Conservation (phyloP, 1,284 basidiomycete species). For the Cutaneotrichosporon sp. region DNA sequence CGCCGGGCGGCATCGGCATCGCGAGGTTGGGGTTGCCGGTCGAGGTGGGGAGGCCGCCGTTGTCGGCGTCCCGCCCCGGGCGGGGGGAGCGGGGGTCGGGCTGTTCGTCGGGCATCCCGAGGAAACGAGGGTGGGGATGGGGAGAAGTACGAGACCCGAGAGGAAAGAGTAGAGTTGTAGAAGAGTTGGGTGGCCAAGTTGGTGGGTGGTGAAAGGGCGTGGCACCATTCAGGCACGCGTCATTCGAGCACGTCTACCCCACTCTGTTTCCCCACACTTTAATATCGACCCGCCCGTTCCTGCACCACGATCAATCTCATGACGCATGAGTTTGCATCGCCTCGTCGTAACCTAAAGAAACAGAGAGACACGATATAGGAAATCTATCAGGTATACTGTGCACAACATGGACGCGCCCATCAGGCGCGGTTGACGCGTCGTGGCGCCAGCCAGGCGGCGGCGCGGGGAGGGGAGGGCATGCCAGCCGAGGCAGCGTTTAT, state of each 20-base stretch:
- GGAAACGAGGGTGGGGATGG: neutral
- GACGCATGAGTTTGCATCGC: neutral
- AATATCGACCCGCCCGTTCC: neutral
- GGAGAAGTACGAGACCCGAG: neutral
- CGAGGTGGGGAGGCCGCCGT: neutral
- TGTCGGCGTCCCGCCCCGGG: neutral
- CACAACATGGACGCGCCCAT: neutral
- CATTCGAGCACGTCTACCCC: neutral
- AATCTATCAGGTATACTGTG: conserved; percentile 12
- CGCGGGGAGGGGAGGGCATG: neutral
- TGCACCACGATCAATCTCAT: neutral
- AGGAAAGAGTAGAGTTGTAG: neutral
- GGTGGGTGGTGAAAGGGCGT: neutral
- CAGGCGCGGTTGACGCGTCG: conserved; percentile 3
- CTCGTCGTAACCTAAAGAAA: conserved; percentile 4
- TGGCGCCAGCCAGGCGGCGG: neutral
- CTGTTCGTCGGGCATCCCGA: conserved; percentile 10
- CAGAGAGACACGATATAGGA: neutral
- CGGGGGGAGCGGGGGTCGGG: conserved; percentile 7
- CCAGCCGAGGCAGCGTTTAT: neutral
- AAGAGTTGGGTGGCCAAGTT: conserved; percentile 6
- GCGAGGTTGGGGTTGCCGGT: neutral
- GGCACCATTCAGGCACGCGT: conserved; percentile 1
- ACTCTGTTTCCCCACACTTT: neutral
- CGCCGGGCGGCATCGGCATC: conserved; percentile 6